Percentiles rank a stretch among this genome's conserved stretches.
These are phyloP conservation scores for Neotropicomus parvogracilis DNA, from an alignment of 1,284 basidiomycete species.

Conservation along the genomic window DNA sequence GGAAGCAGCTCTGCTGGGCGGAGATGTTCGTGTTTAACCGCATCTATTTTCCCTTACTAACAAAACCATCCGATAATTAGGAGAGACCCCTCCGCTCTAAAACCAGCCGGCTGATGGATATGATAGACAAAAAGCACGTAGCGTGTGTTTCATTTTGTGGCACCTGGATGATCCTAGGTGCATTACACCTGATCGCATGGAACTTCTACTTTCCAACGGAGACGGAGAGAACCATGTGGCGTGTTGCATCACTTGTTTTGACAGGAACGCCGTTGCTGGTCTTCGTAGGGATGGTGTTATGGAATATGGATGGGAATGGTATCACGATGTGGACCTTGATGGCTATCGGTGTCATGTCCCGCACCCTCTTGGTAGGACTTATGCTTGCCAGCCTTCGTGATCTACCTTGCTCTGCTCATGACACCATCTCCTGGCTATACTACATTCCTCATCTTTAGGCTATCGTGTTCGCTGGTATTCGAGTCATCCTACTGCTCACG, in stretches of 20 bases:
- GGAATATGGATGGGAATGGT: too few relatives aligned
- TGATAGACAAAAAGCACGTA: too few relatives aligned
- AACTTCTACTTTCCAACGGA: background rate
- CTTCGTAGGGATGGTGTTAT: too few relatives aligned
- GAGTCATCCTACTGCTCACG: too few relatives aligned
- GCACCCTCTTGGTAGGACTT: background rate
- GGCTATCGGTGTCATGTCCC: too few relatives aligned
- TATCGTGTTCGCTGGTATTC: background rate
- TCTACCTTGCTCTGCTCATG: background rate
- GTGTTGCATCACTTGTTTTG: background rate
- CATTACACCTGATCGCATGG: background rate
- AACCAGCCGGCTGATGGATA: too few relatives aligned
- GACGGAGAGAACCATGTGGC: background rate
- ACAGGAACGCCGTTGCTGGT: background rate
- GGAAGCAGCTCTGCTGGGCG: background rate
- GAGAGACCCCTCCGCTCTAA: too few relatives aligned
- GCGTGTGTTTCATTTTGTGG: background rate
- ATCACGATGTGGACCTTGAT: background rate
- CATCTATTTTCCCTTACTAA: too few relatives aligned
- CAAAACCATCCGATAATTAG: too few relatives aligned
- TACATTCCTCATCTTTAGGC: slow-evolving; percentile 11
- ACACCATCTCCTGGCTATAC: background rate
- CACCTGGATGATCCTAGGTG: background rate
- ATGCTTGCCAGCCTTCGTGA: slow-evolving; percentile 4
- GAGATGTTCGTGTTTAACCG: background rate